phyloP scores from a whole-genome alignment of 108 stramenopile genomes.

The Epithemia pelagica region DNA sequence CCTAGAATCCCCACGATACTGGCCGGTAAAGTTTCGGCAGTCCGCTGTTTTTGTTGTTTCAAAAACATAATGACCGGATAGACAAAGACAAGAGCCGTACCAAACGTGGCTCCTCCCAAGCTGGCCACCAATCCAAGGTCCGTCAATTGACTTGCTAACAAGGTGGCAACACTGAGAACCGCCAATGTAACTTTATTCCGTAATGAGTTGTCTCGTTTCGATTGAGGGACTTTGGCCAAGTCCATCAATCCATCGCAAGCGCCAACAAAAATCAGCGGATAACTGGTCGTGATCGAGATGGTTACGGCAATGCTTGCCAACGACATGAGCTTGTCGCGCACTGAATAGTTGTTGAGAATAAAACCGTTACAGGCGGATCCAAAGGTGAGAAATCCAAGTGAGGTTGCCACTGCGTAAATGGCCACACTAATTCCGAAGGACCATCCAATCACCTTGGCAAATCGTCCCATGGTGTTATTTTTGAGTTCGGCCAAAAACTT shows the following conservation, averaged over 20 bases:
- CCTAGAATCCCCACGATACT: slow-evolving; percentile 54
- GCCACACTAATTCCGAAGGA: slow-evolving; percentile 70
- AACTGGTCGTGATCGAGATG: slow-evolving; percentile 64
- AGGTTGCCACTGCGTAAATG: slow-evolving; percentile 71
- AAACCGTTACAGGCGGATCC: slow-evolving; percentile 79
- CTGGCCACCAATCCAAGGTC: slow-evolving; percentile 82
- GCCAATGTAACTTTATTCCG: slow-evolving; percentile 59
- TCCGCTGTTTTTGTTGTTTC: slow-evolving; percentile 56
- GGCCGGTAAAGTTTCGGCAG: slow-evolving; percentile 61
- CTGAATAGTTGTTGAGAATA: slow-evolving; percentile 94
- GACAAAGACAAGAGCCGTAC: slow-evolving; percentile 84
- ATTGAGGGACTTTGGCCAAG: slow-evolving; percentile 48
- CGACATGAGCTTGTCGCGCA: slow-evolving; percentile 78
- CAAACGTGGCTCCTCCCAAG: slow-evolving; percentile 91
- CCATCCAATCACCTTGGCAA: slow-evolving; percentile 70
- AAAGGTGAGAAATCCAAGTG: slow-evolving; percentile 89
- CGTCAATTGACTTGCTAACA: slow-evolving; percentile 54
- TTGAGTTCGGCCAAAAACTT: slow-evolving; percentile 92
- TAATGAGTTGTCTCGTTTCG: slow-evolving; percentile 32
- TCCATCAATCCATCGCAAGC: slow-evolving; percentile 79
- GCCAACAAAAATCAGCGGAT: slow-evolving; percentile 65
- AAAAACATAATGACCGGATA: slow-evolving; percentile 81
- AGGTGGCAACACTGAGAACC: slow-evolving; percentile 59
- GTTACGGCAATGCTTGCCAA: slow-evolving; percentile 89
- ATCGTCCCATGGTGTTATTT: slow-evolving; percentile 81